Base-by-base conservation (phyloP, 2,329 filamentous ascomycete species). In the Sphaerulina musiva region DNA sequence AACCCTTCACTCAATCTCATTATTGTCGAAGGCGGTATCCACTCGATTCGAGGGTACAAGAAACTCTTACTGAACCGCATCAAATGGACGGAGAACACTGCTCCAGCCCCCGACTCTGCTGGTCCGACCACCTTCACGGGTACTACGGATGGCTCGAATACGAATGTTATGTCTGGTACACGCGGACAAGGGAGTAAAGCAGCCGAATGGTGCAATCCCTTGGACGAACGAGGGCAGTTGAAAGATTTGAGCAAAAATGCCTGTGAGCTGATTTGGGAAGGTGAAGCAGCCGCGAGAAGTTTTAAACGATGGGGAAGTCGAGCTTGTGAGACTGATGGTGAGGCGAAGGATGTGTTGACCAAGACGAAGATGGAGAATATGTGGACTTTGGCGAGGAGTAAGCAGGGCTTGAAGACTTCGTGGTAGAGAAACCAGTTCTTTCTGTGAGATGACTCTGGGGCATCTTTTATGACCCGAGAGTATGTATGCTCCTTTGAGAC, bases 51-150 rank as follows among this genome's bases (percentile, higher is more conserved):
- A 49, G 85, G 85, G 59, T 97, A 92, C 76, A 89, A 87, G 70
- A 96, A 95, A 70, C 78, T 98, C 31, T 91, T 98, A 88, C 77
- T 95, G 42, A 85, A 92, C 63, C 89, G 93, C 46, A 90, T 97
- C 66, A 86, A 95, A 70, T 98, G 95, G 93, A 87, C 86, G 2
- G 91, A 97, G 68, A 95, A 95, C 63, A 80, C 82, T 0, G 83
- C 84, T 2, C 85, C 90, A 0, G 78, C 82, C 41, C 59, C 59
- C 12, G 56, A 59, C 32, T 53, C 51, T 40, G 62, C 59, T 8
- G 34, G 34, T 38, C 62, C 66, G 0, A 64, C 61, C 8, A 69
- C 67, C 12, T 69, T 69, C 54, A 64, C 60, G 12, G 62, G 59
- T 12, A 50, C 55, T n/a, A 59, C 62, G 1, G 60, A 62, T 43